Evolutionary conservation across 2,329 filamentous ascomycete genomes (phyloP).

Genomic region (Fusarium nematophilum): DNA sequence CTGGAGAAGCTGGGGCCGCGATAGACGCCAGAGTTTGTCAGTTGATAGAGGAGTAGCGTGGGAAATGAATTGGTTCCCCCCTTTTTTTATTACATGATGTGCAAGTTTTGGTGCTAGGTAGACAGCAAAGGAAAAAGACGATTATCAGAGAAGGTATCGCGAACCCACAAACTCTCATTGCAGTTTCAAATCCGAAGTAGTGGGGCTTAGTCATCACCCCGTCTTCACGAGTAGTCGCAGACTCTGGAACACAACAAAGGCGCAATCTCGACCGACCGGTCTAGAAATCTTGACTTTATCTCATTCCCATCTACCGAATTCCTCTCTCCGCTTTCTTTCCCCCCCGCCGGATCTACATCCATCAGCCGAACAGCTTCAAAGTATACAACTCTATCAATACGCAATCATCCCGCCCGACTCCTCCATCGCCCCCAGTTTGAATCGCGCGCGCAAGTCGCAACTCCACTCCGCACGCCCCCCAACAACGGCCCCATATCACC

Average conservation of each 20-base stretch:
- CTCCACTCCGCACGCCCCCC: no score
- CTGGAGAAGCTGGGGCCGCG: constrained; percentile 94
- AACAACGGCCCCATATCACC: no score
- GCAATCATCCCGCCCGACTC: no score
- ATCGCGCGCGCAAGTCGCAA: no score
- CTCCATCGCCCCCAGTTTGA: no score
- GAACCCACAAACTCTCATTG: no score
- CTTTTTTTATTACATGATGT: constrained; percentile 32
- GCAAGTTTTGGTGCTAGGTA: constrained; percentile 36
- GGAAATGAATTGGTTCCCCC: constrained; percentile 22
- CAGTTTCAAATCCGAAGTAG: no score
- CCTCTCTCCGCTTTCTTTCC: background rate
- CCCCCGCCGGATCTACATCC: background rate
- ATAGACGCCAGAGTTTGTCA: constrained; percentile 57
- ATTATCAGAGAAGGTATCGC: constrained; percentile 19
- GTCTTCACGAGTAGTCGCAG: constrained; percentile 19
- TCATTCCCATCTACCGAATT: background rate
- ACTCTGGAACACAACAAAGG: constrained; percentile 21
- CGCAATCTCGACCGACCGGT: constrained; percentile 11
- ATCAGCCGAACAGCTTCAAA: no score
- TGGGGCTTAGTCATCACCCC: constrained; percentile 36
- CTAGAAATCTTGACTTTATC: constrained; percentile 13
- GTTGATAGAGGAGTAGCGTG: constrained; percentile 21
- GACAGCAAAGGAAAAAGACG: constrained; percentile 42
- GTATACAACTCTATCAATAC: no score